A percentile compares a stretch with the other conserved stretches of the same genome.
phyloP scores from a whole-genome alignment of 345 rosid genomes.

The Litchi chinensis region DNA sequence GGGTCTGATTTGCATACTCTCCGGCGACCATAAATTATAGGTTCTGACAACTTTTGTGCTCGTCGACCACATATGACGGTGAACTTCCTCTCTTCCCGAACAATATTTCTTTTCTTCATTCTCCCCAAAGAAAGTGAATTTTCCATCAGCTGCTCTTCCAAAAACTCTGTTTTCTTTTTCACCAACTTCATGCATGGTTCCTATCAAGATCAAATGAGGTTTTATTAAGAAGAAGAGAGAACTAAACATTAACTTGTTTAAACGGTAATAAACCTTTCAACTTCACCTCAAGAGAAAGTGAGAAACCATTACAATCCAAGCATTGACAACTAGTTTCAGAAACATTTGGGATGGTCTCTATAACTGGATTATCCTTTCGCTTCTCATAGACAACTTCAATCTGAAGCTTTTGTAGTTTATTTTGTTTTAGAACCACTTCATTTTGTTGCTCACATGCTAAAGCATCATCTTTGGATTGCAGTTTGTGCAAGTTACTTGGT shows the following conservation, averaged over 20 bases:
- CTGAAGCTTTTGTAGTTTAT: neutral
- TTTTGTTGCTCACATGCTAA: neutral
- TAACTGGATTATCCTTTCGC: neutral
- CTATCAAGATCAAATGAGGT: neutral
- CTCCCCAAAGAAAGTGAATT: neutral
- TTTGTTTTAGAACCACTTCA: neutral
- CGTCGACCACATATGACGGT: slow-evolving; percentile 19
- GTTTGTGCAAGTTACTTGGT: neutral
- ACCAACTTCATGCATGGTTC: neutral
- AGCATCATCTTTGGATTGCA: neutral
- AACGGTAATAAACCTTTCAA: neutral
- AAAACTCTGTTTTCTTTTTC: neutral
- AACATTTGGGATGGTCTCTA: slow-evolving; percentile 7
- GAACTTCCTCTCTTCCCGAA: neutral
- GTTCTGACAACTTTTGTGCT: slow-evolving; percentile 9
- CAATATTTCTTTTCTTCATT: neutral
- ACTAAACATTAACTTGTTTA: neutral
- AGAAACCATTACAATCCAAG: slow-evolving; percentile 11
- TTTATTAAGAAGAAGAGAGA: neutral
- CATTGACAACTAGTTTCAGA: slow-evolving; percentile 3
- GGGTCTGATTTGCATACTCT: slow-evolving; percentile 1
- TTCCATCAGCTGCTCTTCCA: neutral
- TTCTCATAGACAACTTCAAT: neutral
- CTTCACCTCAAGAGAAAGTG: neutral
- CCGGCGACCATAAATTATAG: neutral